Evolutionary conservation across 2,329 filamentous ascomycete genomes (phyloP).

Genomic region (Trichoderma endophyticum): DNA sequence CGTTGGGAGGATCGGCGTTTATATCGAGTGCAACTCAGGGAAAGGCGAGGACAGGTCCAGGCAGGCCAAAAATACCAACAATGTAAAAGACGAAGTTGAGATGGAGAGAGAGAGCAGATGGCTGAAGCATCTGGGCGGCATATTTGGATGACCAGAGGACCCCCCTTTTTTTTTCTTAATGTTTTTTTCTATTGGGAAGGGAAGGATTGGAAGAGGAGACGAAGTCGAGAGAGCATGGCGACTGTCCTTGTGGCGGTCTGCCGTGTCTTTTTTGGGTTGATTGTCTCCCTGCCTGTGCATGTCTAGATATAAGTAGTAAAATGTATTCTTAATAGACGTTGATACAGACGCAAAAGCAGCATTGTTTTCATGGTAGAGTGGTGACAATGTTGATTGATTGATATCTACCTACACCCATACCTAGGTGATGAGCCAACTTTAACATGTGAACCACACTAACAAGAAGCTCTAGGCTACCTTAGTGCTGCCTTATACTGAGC

Average conservation of each 20-base stretch:
- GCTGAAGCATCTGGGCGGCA: conserved; percentile 8
- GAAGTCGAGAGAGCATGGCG: neutral
- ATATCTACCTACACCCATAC: no score
- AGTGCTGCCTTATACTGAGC: neutral
- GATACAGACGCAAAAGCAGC: conserved; percentile 21
- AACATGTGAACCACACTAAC: neutral
- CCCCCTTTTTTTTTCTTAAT: neutral
- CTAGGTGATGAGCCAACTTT: no score
- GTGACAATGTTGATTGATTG: neutral
- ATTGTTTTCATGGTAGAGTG: neutral
- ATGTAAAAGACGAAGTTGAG: conserved; percentile 18
- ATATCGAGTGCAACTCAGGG: conserved; percentile 24
- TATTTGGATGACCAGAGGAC: conserved; percentile 13
- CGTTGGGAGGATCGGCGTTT: conserved; percentile 26
- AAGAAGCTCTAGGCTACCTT: neutral
- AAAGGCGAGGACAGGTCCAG: conserved; percentile 19
- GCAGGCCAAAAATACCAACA: conserved; percentile 29
- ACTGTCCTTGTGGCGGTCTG: neutral
- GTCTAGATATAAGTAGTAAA: conserved; percentile 33
- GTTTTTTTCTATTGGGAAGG: neutral
- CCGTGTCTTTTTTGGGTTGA: neutral
- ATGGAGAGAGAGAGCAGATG: conserved; percentile 18
- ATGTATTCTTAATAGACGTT: conserved; percentile 44
- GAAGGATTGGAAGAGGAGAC: neutral
- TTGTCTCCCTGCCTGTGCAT: conserved; percentile 22